Evolutionary conservation across 164 flowering plant species (phyloP), one percentile per base, ranked within the genome.

Genomic region (Taxillus chinensis): DNA sequence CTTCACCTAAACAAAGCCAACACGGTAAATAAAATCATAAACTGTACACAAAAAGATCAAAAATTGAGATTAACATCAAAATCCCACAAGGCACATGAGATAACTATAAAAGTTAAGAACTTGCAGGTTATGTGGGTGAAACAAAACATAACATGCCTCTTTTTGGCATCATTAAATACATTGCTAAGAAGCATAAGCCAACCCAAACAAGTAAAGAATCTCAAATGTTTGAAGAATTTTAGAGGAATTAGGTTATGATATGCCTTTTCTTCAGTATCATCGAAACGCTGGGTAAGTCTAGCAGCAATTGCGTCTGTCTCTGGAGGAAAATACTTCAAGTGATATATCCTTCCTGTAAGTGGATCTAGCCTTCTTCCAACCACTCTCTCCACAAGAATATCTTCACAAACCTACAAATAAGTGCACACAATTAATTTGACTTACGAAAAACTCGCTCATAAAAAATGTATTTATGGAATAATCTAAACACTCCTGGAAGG

Each of bases 321-420:
- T 9, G 97, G 97, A 5, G 95, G 97, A 67, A 88, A 85, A 79
- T 91, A 91, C 70, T 81, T 89, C 68, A 89, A 73, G 72, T 95
- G 99, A 71, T 95, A 95, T 71, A 95, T 95, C 74, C 68, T 87
- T 62, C 96, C 97, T 55, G 97, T 87, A 57, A 91, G 84, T 68
- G 99, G 99, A 80, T 95, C 99, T 71, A 87, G 79, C 74, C 99
- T 89, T 59, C 99, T 78, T 50, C 97, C 97, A 67, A 86, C 90
- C 37, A 91, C 99, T 77, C 99, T 87, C 79, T 95, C 95, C 62
- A 95, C 95, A 70, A 91, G 95, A 64, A 82, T 66, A 57, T 85
- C 96, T 73, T 95, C 93, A 62, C 90, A 72, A n/a, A 95, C 97
- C 99, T 95, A 70, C 57, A 74, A 62, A 45, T 38, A 64, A 45